Evolutionary conservation across 306 rosid species (phyloP), one percentile per base, ranked within the genome.

Genomic region (Quercus ilex): DNA sequence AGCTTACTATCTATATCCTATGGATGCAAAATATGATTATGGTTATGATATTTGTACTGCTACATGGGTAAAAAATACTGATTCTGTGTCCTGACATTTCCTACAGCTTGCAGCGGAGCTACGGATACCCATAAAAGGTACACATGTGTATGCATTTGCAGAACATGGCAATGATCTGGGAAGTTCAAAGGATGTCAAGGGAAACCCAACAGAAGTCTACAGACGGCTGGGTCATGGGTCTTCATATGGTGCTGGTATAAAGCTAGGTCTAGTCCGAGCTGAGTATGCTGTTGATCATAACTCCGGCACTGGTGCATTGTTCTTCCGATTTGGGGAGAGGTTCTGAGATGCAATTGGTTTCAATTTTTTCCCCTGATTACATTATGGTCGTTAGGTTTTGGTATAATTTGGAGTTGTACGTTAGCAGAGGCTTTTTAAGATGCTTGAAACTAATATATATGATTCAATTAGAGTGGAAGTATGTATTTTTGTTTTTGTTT

Each of bases 161-260:
- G 99, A 95, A 55, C 98, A 95, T 64, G 99, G 98, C 6, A 91
- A 91, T 77, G 99, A 96, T 81, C 93, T 96, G 2, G 97, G 99
- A 75, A 93, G 92, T 23, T 96, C 99, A 21, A 96, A 93, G 90
- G 83, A 84, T 73, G 93, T 96, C 49, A 93, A 89, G 80, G 99
- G 99, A 64, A 96, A 96, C 81, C 99, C 98, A 6, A 91, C 99
- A 1, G 97, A 93, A 87, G 96, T 91, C 15, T 96, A 93, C 79
- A 77, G 99, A 89, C 88, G 97, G 82, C 79, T 88, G 91, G 99
- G 99, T 59, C 87, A 87, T 0, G 99, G 99, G 5, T 93, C 98
- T 1, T 90, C 99, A 1, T 96, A 93, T 78, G 99, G 99, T 63
- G 82, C 77, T 72, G 99, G 99, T 77, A 85, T 88, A 53, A 96